phyloP scores from a whole-genome alignment of 2,329 filamentous ascomycete genomes.

The Albifimbria verrucaria region DNA sequence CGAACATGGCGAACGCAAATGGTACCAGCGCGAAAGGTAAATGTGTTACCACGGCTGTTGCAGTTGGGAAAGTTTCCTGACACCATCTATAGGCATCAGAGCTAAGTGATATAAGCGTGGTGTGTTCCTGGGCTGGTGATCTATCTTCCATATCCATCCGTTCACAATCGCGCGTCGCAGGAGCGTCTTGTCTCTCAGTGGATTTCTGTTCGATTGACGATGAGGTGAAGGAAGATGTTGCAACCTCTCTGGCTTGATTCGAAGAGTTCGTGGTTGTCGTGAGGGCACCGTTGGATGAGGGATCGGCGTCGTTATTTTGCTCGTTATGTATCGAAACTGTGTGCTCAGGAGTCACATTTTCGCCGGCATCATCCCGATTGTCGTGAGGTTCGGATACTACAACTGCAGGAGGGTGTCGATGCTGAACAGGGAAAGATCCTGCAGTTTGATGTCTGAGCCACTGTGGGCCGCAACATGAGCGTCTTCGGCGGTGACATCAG shows the following conservation, averaged over 20 bases:
- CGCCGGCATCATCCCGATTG: too few relatives aligned
- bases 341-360: too few relatives aligned
- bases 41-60: slow-evolving; percentile 61
- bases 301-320: not conserved
- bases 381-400: not conserved
- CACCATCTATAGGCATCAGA: slow-evolving; percentile 50
- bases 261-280: not conserved
- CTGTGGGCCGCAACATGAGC: not conserved
- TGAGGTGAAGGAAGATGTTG: too few relatives aligned
- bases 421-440: not conserved
- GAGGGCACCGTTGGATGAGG: not conserved
- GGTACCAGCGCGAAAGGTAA: slow-evolving; percentile 67
- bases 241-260: too few relatives aligned
- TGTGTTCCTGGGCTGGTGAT: slow-evolving; percentile 9
- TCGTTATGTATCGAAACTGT: not conserved
- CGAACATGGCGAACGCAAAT: slow-evolving; percentile 72
- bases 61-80: slow-evolving; percentile 69
- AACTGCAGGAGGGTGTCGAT: not conserved
- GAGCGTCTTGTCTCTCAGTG: not conserved
- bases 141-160: not conserved
- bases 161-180: not conserved
- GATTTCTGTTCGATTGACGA: too few relatives aligned
- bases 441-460: not conserved
- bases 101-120: slow-evolving; percentile 52
- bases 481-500: too few relatives aligned